phyloP scores from a whole-genome alignment of 257 asterid species.

The Nyctanthes arbortristis region DNA sequence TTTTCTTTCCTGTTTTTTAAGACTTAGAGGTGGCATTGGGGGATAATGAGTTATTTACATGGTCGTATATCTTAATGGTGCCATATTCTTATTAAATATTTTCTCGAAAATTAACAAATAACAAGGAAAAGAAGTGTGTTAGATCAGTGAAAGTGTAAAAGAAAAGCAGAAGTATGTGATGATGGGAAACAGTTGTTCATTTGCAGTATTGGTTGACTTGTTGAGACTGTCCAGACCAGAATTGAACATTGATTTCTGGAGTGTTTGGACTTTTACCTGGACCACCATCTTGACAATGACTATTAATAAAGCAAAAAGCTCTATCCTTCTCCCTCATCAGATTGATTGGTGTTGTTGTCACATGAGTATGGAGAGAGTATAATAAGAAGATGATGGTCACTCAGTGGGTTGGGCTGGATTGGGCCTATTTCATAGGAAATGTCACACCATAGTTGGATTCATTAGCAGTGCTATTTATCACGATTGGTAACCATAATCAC shows the following conservation, averaged over 20 bases:
- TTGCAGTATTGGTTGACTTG: slow-evolving; percentile 47
- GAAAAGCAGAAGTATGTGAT: background rate
- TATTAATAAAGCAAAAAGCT: slow-evolving; percentile 32
- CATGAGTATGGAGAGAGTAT: slow-evolving; percentile 14
- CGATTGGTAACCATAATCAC: too few relatives aligned
- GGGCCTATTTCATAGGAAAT: slow-evolving; percentile 1
- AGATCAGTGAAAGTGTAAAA: background rate
- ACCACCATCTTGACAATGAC: slow-evolving; percentile 37
- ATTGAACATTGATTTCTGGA: slow-evolving; percentile 35
- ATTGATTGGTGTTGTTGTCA: slow-evolving; percentile 20
- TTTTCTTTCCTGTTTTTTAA: too few relatives aligned
- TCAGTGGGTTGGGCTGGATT: background rate
- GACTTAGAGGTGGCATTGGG: too few relatives aligned
- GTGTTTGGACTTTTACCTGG: slow-evolving; percentile 32
- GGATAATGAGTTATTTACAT: too few relatives aligned
- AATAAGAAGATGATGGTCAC: slow-evolving; percentile 10
- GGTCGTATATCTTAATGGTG: too few relatives aligned
- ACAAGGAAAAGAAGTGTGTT: too few relatives aligned
- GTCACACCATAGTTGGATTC: background rate
- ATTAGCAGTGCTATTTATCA: too few relatives aligned
- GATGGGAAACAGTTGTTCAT: slow-evolving; percentile 68
- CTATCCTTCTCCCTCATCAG: slow-evolving; percentile 2
- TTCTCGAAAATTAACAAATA: too few relatives aligned
- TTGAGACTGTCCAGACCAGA: slow-evolving; percentile 28
- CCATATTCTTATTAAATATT: too few relatives aligned